These are phyloP conservation scores for Euptelea pleiosperma DNA, from an alignment of 164 flowering plant genomes.

Conservation along the genomic window DNA sequence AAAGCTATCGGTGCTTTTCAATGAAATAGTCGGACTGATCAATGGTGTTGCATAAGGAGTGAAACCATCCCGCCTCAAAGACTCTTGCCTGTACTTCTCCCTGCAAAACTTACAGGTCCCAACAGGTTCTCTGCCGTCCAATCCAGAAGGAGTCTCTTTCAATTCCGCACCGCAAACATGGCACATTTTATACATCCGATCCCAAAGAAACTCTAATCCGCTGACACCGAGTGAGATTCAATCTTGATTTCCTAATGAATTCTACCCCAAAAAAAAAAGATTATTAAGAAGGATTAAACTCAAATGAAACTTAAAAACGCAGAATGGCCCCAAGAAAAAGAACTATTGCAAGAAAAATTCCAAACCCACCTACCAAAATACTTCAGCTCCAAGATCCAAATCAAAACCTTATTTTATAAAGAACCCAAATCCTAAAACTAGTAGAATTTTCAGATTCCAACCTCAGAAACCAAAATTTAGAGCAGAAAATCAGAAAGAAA, in stretches of 20 bases:
- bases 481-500: too few species aligned
- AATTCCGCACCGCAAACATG: slow-evolving; percentile 31
- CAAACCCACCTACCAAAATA: background rate
- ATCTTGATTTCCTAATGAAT: slow-evolving; percentile 11
- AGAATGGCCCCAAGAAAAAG: too few species aligned
- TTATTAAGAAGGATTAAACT: background rate
- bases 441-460: too few species aligned
- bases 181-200: slow-evolving; percentile 40
- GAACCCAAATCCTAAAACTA: background rate
- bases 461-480: too few species aligned
- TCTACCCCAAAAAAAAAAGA: background rate
- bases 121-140: slow-evolving; percentile 18
- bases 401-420: background rate
- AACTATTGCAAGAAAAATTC: background rate
- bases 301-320: too few species aligned
- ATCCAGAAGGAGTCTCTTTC: slow-evolving; percentile 10
- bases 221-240: background rate
- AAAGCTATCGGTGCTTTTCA: slow-evolving; percentile 48
- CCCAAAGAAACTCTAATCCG: slow-evolving; percentile 4
- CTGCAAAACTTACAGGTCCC: slow-evolving; percentile 34
- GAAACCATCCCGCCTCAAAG: slow-evolving; percentile 17
- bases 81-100: slow-evolving; percentile 30
- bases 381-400: background rate
- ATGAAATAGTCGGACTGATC: slow-evolving; percentile 50
- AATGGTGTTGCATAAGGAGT: slow-evolving; percentile 31